phyloP scores from a whole-genome alignment of 495 filamentous ascomycete species.

The Neurospora hispaniola region DNA sequence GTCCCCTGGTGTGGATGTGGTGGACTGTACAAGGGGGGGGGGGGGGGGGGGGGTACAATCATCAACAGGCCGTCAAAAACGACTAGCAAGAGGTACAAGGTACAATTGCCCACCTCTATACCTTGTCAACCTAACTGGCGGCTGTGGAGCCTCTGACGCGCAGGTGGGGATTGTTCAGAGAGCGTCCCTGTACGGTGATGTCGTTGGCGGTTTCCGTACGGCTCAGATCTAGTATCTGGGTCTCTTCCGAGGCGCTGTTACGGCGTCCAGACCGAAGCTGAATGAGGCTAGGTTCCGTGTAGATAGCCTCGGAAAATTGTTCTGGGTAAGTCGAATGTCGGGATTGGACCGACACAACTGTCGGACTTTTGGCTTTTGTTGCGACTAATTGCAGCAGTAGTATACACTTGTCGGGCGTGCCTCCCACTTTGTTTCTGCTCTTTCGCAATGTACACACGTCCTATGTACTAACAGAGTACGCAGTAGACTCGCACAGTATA shows the following conservation, averaged over 20 bases:
- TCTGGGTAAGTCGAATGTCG: background rate
- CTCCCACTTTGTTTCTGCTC: background rate
- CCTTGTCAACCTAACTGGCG: background rate
- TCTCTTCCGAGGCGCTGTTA: background rate
- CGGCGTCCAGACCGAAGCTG: background rate
- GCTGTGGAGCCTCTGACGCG: conserved; percentile 5
- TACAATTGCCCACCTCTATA: background rate
- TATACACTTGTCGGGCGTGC: background rate
- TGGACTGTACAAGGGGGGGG: background rate
- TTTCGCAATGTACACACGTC: background rate
- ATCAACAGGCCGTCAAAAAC: background rate
- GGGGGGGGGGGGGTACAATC: background rate
- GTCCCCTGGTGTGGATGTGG: background rate
- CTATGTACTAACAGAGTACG: too few relatives aligned
- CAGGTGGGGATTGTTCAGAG: background rate
- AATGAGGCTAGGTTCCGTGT: background rate
- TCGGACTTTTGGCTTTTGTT: background rate
- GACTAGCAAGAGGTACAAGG: background rate
- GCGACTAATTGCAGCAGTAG: background rate
- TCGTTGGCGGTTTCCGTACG: background rate
- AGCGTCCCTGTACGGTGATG: conserved; percentile 3
- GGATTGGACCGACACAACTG: background rate
- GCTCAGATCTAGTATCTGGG: background rate
- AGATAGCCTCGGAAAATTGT: background rate
- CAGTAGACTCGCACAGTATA: background rate